Evolutionary conservation across 352 stramenopile species (phyloP).

Genomic region (Paralagenidium karlingii): DNA sequence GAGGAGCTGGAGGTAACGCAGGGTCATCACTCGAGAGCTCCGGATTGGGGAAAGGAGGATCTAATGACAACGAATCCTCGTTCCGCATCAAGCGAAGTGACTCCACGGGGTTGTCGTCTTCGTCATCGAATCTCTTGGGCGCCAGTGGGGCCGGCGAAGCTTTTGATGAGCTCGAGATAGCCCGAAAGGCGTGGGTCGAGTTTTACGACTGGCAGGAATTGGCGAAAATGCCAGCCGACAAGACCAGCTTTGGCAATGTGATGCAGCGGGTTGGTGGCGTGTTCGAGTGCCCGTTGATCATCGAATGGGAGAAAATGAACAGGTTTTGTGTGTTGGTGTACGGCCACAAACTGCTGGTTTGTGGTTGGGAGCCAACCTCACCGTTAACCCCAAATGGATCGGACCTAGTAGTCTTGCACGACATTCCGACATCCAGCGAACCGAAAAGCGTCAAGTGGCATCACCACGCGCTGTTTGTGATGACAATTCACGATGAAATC

Average conservation of each 20-base stretch:
- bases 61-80: neutral
- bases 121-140: neutral
- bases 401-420: conserved; percentile 29
- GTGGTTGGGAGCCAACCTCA: neutral
- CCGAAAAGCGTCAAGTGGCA: conserved; percentile 41
- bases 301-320: conserved; percentile 48
- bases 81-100: conserved; percentile 2
- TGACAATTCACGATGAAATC: conserved; percentile 37
- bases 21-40: no score
- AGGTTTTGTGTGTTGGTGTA: conserved; percentile 54
- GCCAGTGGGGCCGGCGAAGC: neutral
- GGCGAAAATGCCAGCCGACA: neutral
- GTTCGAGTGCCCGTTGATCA: conserved; percentile 36
- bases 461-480: conserved; percentile 57
- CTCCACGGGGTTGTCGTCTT: neutral
- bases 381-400: neutral
- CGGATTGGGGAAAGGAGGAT: no score
- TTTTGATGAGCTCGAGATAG: neutral
- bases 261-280: conserved; percentile 13
- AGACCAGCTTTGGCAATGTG: neutral
- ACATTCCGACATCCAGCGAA: conserved; percentile 28
- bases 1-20: no score
- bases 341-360: conserved; percentile 25
- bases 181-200: conserved; percentile 41
- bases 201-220: conserved; percentile 55